Evolutionary conservation across 2,329 filamentous ascomycete species (phyloP), one percentile per base, ranked within the genome.

Genomic region (Sporothrix pallida): DNA sequence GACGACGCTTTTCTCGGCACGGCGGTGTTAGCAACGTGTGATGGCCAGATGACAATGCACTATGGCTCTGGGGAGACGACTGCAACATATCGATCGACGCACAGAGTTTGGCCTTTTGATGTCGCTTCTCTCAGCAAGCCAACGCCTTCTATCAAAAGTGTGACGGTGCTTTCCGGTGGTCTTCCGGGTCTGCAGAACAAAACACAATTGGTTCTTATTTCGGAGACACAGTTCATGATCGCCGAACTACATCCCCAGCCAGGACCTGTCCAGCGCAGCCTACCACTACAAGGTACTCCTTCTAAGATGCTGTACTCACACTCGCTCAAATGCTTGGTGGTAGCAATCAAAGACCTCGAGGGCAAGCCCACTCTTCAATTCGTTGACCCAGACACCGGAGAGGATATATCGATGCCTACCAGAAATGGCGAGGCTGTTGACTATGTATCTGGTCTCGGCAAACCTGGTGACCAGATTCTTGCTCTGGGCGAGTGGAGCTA

Each of bases 401-500:
- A 80, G 5, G 83, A 87, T 72, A 78, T 91, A 0, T 88, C 88
- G 0, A 76, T 78, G 13, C 82, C 88, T 0, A 78, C 80, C 1
- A 85, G 82, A 56, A 80, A 82, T 2, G 82, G 81, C 17, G 80
- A 82, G 3, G 78, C 81, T 0, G 80, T 84, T 0, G 81, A 85
- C 0, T 87, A 86, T 73, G 86, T 91, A 44, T 85, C 84, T 17
- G 86, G 87, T 3, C 82, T 94, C 17, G 88, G 87, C 1, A 85
- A 87, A 62, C 76, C 81, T 0, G 87, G 87, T 0, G 90, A 92
- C 75, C 85, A 84, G 54, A 87, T 94, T 1, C 84, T 88, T 60
- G 85, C 87, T 0, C 80, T 94, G 8, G 80, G 86, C 1, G 89
- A 93, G 75, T 94, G 92, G 92, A 80, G 84, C 5, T 89, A 88